phyloP scores from a whole-genome alignment of 2,329 filamentous ascomycete genomes.

The Colletotrichum sp. region DNA sequence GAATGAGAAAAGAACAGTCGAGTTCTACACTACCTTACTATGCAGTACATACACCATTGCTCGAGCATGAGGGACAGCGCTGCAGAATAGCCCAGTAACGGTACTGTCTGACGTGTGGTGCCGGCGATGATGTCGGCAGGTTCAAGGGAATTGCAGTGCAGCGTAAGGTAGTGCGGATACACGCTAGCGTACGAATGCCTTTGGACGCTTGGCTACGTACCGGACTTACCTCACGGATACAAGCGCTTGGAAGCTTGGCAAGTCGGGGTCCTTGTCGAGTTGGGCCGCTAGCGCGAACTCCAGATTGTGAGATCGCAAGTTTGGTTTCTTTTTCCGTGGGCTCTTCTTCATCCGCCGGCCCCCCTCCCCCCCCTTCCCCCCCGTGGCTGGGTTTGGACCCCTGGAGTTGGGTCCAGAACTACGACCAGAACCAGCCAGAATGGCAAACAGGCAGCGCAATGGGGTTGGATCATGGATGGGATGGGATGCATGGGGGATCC shows the following conservation, averaged over 20 bases:
- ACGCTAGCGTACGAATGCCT: neutral
- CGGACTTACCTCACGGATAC: neutral
- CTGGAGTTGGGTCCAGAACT: neutral
- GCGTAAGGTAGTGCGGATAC: too few species aligned
- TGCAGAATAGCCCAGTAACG: too few species aligned
- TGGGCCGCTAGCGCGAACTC: slow-evolving; percentile 17
- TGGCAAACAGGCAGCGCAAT: neutral
- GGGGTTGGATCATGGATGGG: neutral
- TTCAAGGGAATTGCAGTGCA: neutral
- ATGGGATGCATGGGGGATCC: neutral
- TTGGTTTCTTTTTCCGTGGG: slow-evolving; percentile 1
- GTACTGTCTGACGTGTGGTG: neutral
- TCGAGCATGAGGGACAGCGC: too few species aligned
- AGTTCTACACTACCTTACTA: too few species aligned
- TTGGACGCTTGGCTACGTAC: neutral
- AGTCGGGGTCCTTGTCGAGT: slow-evolving; percentile 7
- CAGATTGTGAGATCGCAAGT: slow-evolving; percentile 10
- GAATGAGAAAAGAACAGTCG: too few species aligned
- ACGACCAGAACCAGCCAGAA: neutral
- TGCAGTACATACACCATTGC: too few species aligned
- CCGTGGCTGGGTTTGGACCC: neutral
- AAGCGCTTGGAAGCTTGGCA: slow-evolving; percentile 11
- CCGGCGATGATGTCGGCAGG: neutral
- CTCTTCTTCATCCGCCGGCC: neutral
- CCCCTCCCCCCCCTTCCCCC: neutral